Evolutionary conservation across 73 alveolate genomes (phyloP), one percentile per base, ranked within the genome.

Genomic region (Blepharisma japonicum): DNA sequence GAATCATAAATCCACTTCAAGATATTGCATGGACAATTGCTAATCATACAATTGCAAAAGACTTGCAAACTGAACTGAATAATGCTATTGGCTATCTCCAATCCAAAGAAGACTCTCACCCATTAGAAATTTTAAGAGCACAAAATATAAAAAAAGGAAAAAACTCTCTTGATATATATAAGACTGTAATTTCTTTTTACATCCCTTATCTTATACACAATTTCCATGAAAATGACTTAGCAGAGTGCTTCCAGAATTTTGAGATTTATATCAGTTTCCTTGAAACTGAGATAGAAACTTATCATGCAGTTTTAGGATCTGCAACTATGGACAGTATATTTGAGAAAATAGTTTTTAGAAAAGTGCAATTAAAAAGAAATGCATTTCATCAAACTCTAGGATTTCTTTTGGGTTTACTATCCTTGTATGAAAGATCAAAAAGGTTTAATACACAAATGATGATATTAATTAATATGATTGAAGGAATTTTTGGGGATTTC

Each of bases 241-340:
- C 14, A 9, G 14, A 14, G 2, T n/a, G 18, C 18, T 14, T 61
- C 2, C 49, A 61, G 50, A 61, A 61, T 11, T 9, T 61, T n/a
- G 23, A 14, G 2, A 39, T 14, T 1, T 14, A 18, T 61, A 25
- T 61, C 23, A 25, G 5, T 61, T 61, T 61, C 46, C 14, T 61
- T 14, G 23, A 25, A 39, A 9, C 23, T 20, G 74, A 61, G 2
- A 61, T 61, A 14, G 46, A 61, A 14, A 14, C 0, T 1, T 61
- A 61, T 25, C 74, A 61, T 25, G 74, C 74, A 14, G 74, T 25
- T 8, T 39, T 61, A 18, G 74, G 74, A 9, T 18, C 74, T 2
- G 74, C 14, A 9, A n/a, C 23, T 25, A 25, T 61, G 18, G 18
- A n/a, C 14, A 39, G 23, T 2, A 61, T 61, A 14, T 61, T 14